phyloP scores from a whole-genome alignment of 1,284 basidiomycete genomes.

The Trametes versicolor region DNA sequence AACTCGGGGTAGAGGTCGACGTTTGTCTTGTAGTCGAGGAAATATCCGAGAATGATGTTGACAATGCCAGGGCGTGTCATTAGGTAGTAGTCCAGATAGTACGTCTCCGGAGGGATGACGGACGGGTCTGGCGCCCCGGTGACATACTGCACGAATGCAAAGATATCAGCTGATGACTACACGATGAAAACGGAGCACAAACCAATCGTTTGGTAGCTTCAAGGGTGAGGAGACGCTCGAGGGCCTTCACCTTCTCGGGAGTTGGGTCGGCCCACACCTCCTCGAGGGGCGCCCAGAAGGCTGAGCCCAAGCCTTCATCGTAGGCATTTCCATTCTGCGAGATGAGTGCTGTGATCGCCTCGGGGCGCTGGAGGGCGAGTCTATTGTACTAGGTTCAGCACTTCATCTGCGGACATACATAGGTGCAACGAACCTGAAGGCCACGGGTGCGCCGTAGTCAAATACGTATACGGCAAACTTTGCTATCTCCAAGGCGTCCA shows the following conservation, averaged over 20 bases:
- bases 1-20: slow-evolving; percentile 54
- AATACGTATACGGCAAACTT: slow-evolving; percentile 58
- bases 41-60: slow-evolving; percentile 54
- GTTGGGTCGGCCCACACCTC: slow-evolving; percentile 48
- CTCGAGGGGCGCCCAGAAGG: slow-evolving; percentile 51
- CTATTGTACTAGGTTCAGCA: slow-evolving; percentile 36
- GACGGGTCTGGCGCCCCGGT: slow-evolving; percentile 47
- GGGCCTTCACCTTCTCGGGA: slow-evolving; percentile 39
- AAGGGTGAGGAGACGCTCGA: slow-evolving; percentile 39
- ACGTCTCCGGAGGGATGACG: slow-evolving; percentile 49
- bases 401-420: not conserved
- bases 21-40: slow-evolving; percentile 57
- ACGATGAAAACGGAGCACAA: not conserved
- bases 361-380: slow-evolving; percentile 54
- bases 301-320: slow-evolving; percentile 51
- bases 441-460: slow-evolving; percentile 59
- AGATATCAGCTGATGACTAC: not conserved
- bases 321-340: slow-evolving; percentile 62
- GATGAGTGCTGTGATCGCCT: slow-evolving; percentile 54
- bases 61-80: slow-evolving; percentile 49
- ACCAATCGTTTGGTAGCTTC: slow-evolving; percentile 49
- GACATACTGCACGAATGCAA: slow-evolving; percentile 44
- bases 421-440: slow-evolving; percentile 43
- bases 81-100: slow-evolving; percentile 52
- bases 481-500: slow-evolving; percentile 50